Percentiles rank a stretch among this genome's conserved stretches.
phyloP scores from a whole-genome alignment of 176 grass and related monocot genomes.

The Ananas comosus region DNA sequence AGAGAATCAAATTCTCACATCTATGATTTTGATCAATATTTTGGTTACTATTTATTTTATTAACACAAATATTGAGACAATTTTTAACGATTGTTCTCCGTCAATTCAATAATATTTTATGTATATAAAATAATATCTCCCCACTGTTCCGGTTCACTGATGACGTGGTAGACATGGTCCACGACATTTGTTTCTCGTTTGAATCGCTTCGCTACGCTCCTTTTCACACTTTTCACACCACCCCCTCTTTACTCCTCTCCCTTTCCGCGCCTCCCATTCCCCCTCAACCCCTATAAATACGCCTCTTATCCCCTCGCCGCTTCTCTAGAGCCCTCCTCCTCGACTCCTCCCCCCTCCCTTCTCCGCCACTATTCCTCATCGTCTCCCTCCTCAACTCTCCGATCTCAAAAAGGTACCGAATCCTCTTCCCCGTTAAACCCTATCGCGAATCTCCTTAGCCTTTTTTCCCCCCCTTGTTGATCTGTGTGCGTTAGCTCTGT shows the following conservation, averaged over 20 bases:
- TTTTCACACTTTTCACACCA: not conserved
- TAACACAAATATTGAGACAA: no score
- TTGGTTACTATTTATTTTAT: no score
- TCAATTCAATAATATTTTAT: no score
- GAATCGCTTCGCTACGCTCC: not conserved
- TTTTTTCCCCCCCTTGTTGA: not conserved
- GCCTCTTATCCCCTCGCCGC: not conserved
- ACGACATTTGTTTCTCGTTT: no score
- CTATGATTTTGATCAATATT: no score
- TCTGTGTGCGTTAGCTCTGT: no score
- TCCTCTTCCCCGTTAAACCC: constrained; percentile 5
- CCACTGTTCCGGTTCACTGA: no score
- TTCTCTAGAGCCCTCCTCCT: not conserved
- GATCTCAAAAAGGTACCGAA: constrained; percentile 6
- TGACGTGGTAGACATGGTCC: no score
- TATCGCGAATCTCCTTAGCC: not conserved
- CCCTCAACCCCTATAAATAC: constrained; percentile 2
- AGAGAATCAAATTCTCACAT: no score
- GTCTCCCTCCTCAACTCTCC: not conserved
- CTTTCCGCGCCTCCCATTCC: not conserved
- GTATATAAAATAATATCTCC: no score
- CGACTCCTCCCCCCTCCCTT: not conserved
- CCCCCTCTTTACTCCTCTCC: not conserved
- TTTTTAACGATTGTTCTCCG: no score
- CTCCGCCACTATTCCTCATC: not conserved